Conservation (phyloP, 2,329 filamentous ascomycete genomes). For the Shiraia bambusicola region DNA sequence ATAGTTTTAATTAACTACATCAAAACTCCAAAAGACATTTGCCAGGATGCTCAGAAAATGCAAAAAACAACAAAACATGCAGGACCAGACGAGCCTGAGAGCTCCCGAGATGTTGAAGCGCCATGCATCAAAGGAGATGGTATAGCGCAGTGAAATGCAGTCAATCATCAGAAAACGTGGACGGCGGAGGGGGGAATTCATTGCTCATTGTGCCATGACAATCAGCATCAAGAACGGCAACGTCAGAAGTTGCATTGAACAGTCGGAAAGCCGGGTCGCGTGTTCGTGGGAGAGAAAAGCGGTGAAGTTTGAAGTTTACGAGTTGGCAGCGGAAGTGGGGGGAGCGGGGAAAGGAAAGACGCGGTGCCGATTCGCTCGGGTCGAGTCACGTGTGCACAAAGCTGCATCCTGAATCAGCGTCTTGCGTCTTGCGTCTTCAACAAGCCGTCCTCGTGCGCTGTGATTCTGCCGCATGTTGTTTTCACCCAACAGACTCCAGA, state of each 20-base stretch:
- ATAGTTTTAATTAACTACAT: no score
- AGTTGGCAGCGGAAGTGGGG: conserved; percentile 2
- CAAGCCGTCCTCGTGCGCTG: background rate
- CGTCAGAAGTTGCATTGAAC: background rate
- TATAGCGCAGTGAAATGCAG: conserved; percentile 1
- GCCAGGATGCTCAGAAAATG: no score
- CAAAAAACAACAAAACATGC: no score
- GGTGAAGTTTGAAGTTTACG: conserved; percentile 11
- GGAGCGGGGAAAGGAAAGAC: background rate
- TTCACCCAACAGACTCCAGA: no score
- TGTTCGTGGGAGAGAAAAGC: conserved; percentile 7
- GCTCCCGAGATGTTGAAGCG: background rate
- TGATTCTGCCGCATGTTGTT: background rate
- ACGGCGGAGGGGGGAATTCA: conserved; percentile 4
- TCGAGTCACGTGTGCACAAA: conserved; percentile 3
- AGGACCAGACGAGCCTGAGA: background rate
- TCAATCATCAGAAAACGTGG: background rate
- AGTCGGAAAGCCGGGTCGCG: background rate
- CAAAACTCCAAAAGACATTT: no score
- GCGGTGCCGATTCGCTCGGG: conserved; percentile 3
- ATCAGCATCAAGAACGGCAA: no score
- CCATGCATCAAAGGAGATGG: conserved; percentile 2
- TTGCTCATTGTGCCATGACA: background rate
- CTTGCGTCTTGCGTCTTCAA: conserved; percentile 1
- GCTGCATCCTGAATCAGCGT: conserved; percentile 15